Conservation (phyloP, 2,329 filamentous ascomycete species). For the Pseudogymnoascus sp. region DNA sequence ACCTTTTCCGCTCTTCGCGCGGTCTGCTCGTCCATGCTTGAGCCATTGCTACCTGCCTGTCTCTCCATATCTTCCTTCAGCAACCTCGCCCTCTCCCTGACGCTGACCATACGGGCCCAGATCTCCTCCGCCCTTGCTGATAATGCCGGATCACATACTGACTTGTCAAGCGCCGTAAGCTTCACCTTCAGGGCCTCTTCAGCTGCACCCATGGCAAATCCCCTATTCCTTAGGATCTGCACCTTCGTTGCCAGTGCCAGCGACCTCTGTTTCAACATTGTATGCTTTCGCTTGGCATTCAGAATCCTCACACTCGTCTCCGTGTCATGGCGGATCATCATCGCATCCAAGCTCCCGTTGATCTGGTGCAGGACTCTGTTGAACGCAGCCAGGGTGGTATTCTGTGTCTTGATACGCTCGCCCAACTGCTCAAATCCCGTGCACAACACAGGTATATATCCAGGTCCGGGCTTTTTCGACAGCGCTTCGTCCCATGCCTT, state of each 20-base stretch:
- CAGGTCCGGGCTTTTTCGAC: constrained; percentile 66
- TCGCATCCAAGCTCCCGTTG: constrained; percentile 62
- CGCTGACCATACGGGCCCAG: constrained; percentile 70
- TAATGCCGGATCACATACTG: constrained; percentile 65
- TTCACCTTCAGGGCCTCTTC: constrained; percentile 72
- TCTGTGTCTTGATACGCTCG: constrained; percentile 64
- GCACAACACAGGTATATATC: constrained; percentile 69
- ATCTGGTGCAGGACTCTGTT: constrained; percentile 70
- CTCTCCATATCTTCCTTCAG: constrained; percentile 68
- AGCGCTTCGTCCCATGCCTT: constrained; percentile 79
- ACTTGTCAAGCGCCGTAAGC: constrained; percentile 58
- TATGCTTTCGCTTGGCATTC: constrained; percentile 64
- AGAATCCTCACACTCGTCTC: constrained; percentile 65
- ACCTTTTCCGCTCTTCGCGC: constrained; percentile 69
- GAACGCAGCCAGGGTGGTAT: constrained; percentile 58
- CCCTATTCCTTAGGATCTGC: constrained; percentile 71
- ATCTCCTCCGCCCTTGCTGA: constrained; percentile 73
- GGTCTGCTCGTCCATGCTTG: constrained; percentile 59
- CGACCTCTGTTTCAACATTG: constrained; percentile 63
- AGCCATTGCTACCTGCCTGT: constrained; percentile 47
- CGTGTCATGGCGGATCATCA: constrained; percentile 69
- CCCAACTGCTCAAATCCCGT: constrained; percentile 65
- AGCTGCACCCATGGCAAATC: constrained; percentile 69
- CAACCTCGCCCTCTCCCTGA: constrained; percentile 63
- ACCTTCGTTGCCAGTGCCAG: constrained; percentile 69